These are phyloP conservation scores for Pleurotus pulmonarius DNA, from an alignment of 768 basidiomycete genomes.

Conservation along the genomic window DNA sequence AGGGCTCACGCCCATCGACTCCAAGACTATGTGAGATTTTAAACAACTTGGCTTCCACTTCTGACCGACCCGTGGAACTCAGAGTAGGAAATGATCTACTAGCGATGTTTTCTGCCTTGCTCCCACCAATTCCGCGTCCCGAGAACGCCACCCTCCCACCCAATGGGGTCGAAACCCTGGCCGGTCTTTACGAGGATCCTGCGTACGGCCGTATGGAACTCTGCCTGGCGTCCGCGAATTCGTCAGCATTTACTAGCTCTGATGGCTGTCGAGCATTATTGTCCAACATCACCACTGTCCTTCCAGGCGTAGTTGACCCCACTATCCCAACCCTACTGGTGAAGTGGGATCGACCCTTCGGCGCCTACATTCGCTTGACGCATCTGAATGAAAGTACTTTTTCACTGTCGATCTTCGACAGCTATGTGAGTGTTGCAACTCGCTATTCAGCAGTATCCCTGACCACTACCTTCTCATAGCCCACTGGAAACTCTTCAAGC, in stretches of 20 bases:
- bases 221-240: constrained; percentile 8
- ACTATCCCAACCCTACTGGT: constrained; percentile 20
- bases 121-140: constrained; percentile 8
- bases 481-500: constrained; percentile 14
- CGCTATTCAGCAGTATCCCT: background rate
- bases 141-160: constrained; percentile 8
- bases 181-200: constrained; percentile 10
- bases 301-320: constrained; percentile 17
- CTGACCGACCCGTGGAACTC: background rate
- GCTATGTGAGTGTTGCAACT: constrained; percentile 13
- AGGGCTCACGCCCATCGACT: constrained; percentile 9
- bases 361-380: constrained; percentile 15
- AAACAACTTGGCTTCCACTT: no score
- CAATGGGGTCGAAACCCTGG: constrained; percentile 2
- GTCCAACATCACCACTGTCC: constrained; percentile 13
- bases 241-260: background rate
- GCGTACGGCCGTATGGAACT: constrained; percentile 11
- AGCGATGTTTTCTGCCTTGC: background rate
- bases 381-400: constrained; percentile 23
- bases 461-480: constrained; percentile 6
- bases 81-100: background rate
- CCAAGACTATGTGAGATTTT: background rate
- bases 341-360: constrained; percentile 14
- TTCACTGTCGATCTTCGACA: constrained; percentile 14
- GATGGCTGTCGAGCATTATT: constrained; percentile 13